These are phyloP conservation scores for Naumovozyma castellii DNA, from an alignment of 805 yeast species.

Conservation along the genomic window DNA sequence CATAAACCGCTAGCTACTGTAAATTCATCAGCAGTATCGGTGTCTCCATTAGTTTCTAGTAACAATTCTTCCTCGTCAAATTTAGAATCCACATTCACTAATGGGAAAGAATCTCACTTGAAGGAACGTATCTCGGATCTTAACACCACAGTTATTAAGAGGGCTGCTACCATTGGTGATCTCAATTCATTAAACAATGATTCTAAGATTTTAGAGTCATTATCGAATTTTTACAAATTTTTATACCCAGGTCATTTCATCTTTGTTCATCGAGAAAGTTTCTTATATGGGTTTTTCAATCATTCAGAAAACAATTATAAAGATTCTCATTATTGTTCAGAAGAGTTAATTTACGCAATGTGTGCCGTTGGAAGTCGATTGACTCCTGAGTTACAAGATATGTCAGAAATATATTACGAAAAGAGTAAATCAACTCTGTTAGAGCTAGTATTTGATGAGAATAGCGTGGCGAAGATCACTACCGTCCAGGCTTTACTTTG, in stretches of 20 bases:
- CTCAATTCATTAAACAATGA: constrained; percentile 22
- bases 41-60: constrained; percentile 9
- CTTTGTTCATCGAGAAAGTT: constrained; percentile 56
- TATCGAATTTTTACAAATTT: constrained; percentile 46
- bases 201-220: constrained; percentile 22
- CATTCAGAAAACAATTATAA: constrained; percentile 37
- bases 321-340: constrained; percentile 44
- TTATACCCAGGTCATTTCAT: constrained; percentile 55
- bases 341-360: constrained; percentile 43
- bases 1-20: constrained; percentile 6
- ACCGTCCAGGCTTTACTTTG: constrained; percentile 51
- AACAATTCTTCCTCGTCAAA: constrained; percentile 3
- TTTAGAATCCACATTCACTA: neutral
- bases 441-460: constrained; percentile 30
- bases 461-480: constrained; percentile 37
- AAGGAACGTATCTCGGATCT: constrained; percentile 27
- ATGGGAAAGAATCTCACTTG: constrained; percentile 1
- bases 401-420: constrained; percentile 38
- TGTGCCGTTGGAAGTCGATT: constrained; percentile 52
- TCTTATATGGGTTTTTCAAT: constrained; percentile 49
- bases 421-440: constrained; percentile 38
- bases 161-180: constrained; percentile 9
- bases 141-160: constrained; percentile 27
- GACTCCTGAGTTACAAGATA: constrained; percentile 34
- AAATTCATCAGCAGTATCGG: constrained; percentile 5